These are phyloP conservation scores for Centrapalus pauciflorus DNA, from an alignment of 129 eudicot species.

Conservation along the genomic window DNA sequence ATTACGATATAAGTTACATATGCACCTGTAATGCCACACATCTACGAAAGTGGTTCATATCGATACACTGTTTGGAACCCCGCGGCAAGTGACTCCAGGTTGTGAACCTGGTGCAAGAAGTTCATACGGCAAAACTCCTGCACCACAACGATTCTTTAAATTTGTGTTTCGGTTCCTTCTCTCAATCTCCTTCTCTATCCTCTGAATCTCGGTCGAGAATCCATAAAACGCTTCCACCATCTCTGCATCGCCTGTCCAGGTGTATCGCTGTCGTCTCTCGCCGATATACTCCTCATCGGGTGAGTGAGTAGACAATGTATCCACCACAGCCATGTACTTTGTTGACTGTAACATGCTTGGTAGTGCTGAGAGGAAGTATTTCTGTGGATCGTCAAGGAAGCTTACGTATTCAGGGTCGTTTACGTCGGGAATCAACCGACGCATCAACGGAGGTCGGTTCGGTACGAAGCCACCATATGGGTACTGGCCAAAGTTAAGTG, in stretches of 20 bases:
- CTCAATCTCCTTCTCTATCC: constrained; percentile 79
- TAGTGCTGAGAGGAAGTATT: constrained; percentile 52
- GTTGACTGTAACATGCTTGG: constrained; percentile 81
- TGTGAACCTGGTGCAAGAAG: constrained; percentile 82
- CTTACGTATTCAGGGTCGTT: constrained; percentile 61
- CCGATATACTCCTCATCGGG: constrained; percentile 96
- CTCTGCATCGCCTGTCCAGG: constrained; percentile 74
- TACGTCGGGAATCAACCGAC: constrained; percentile 68
- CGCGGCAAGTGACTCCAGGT: constrained; percentile 87
- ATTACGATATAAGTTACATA: not conserved
- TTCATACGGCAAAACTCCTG: constrained; percentile 90
- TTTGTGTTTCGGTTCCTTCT: constrained; percentile 45
- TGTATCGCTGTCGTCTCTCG: constrained; percentile 56
- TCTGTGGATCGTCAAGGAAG: constrained; percentile 69
- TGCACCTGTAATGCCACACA: no score
- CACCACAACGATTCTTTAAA: constrained; percentile 85
- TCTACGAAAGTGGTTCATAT: constrained; percentile 21
- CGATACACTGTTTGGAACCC: constrained; percentile 88
- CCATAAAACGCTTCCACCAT: constrained; percentile 62
- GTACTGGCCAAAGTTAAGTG: constrained; percentile 93
- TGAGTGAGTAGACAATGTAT: constrained; percentile 84
- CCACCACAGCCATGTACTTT: constrained; percentile 94
- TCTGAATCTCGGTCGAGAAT: constrained; percentile 59
- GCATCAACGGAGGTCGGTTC: constrained; percentile 76
- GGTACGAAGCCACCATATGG: constrained; percentile 92